phyloP scores from a whole-genome alignment of 768 basidiomycete species.

The Lactarius akahatsu region DNA sequence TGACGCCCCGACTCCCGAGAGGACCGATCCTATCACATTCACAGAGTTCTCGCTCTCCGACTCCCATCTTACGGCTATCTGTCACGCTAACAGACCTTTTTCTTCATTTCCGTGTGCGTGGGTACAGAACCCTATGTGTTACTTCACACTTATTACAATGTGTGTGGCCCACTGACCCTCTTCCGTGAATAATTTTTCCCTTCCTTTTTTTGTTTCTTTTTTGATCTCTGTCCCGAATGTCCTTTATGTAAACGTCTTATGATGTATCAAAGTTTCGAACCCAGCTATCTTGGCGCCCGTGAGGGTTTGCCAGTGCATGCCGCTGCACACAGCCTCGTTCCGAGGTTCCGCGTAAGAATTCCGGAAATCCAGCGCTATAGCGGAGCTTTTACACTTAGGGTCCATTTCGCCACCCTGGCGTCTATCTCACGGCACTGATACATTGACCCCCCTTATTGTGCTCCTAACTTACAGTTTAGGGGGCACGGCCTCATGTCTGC shows the following conservation, averaged over 20 bases:
- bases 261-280: background rate
- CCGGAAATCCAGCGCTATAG: background rate
- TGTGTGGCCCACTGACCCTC: no score
- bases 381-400: background rate
- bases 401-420: no score
- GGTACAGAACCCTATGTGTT: no score
- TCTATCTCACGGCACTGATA: background rate
- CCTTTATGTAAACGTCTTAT: background rate
- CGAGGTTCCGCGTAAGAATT: background rate
- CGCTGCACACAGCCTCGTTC: background rate
- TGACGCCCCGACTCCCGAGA: background rate
- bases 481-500: background rate
- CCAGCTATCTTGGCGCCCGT: slow-evolving; percentile 11
- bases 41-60: background rate
- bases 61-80: background rate
- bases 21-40: background rate
- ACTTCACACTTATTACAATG: no score
- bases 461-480: background rate
- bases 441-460: no score
- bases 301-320: background rate
- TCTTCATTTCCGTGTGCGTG: background rate
- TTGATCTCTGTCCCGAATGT: background rate
- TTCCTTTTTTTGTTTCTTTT: background rate
- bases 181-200: no score
- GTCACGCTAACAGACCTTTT: background rate